Conservation (phyloP, 129 eudicot genomes). For the Sambucus nigra region DNA sequence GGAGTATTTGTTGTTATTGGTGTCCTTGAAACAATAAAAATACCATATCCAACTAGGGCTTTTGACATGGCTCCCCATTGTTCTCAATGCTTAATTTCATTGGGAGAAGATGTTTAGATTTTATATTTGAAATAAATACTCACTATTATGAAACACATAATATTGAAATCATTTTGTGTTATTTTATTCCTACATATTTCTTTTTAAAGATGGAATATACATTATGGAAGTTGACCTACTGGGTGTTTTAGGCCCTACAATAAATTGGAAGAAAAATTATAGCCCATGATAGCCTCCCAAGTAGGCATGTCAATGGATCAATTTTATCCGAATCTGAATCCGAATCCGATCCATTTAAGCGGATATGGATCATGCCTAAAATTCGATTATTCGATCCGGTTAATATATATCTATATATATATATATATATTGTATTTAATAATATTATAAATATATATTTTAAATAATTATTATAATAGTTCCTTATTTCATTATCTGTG, state of each 20-base stretch:
- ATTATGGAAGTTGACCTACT: constrained; percentile 93
- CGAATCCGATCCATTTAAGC: too few species aligned
- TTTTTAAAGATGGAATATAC: constrained; percentile 64
- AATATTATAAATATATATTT: too few species aligned
- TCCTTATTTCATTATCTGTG: too few species aligned
- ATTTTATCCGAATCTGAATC: too few species aligned
- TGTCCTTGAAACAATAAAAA: constrained; percentile 80
- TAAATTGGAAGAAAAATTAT: constrained; percentile 71
- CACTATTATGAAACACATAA: too few species aligned
- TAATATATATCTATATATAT: too few species aligned
- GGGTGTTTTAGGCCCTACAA: constrained; percentile 98
- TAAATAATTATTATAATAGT: too few species aligned
- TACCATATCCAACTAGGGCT: constrained; percentile 82
- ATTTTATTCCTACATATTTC: background rate
- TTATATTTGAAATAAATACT: too few species aligned
- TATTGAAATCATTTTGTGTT: background rate
- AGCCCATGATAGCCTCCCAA: constrained; percentile 82
- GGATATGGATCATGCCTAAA: too few species aligned
- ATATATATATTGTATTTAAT: too few species aligned
- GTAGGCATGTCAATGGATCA: too few species aligned
- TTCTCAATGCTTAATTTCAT: constrained; percentile 90
- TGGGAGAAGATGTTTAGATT: constrained; percentile 83
- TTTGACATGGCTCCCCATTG: constrained; percentile 99
- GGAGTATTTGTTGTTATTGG: constrained; percentile 89
- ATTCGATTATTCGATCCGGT: too few species aligned